Evolutionary conservation across 441 rosid genomes (phyloP).

Genomic region (Sinapis alba): DNA sequence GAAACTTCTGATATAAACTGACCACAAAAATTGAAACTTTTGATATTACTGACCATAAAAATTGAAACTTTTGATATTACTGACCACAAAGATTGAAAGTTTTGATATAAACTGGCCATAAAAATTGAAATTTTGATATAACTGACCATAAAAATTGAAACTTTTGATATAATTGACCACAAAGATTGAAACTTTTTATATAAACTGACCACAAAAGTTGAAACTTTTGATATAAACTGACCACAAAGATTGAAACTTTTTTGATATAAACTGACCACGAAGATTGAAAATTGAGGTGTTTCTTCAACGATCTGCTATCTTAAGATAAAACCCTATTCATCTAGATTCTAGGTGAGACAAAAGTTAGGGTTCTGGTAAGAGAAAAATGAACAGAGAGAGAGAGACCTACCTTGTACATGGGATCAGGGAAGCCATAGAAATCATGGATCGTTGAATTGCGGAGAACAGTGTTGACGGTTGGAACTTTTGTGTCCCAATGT

Average conservation of each 20-base stretch:
- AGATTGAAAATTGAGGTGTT: not conserved
- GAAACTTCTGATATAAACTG: not conserved
- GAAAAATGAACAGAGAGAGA: not conserved
- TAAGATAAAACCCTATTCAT: not conserved
- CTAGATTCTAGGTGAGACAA: not conserved
- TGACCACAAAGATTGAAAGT: not conserved
- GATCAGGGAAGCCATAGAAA: conserved; percentile 69
- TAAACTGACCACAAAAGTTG: not conserved
- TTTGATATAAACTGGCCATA: not conserved
- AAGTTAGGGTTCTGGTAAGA: not conserved
- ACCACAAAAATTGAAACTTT: not conserved
- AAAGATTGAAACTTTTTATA: not conserved
- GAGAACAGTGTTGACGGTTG: conserved; percentile 62
- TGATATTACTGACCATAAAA: no score
- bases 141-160: no score
- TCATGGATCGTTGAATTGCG: conserved; percentile 72
- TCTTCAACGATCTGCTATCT: not conserved
- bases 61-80: not conserved
- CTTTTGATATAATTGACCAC: not conserved
- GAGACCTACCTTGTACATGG: conserved; percentile 71
- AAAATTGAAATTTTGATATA: no score
- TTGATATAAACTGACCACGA: not conserved
- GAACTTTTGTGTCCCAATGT: conserved; percentile 82
- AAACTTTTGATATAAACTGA: not conserved
- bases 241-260: no score